Base-by-base conservation (phyloP, 257 asterid genomes). In the Craterostigma plantagineum region DNA sequence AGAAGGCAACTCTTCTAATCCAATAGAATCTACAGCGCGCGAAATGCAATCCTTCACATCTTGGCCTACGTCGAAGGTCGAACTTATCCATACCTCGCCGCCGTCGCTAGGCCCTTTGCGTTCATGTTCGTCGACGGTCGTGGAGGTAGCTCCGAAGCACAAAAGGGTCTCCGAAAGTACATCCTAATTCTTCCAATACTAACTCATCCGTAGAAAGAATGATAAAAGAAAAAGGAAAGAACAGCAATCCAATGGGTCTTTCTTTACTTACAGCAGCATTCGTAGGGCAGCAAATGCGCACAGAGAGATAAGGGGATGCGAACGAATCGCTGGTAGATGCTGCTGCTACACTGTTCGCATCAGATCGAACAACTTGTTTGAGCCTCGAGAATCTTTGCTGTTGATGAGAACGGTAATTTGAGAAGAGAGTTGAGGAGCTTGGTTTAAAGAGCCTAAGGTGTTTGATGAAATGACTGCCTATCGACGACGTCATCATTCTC, bases 131-230 rank as follows among this genome's bases (percentile, higher is more conserved):
- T 76, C 92, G 48, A 64, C 52, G 59, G 79, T 72, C 23, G 85
- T 63, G n/a, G 95, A 87, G 58, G 62, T 67, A 43, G 98, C 98
- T 66, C 93, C 93, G 33, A 82, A 82, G 58, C 93, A 74, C 63
- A 87, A 43, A 15, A 82, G 82, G 56, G 92, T 75, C 58, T 87
- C 95, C 17, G 95, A 74, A 27, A 87, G 67, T 69, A 49, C 54
- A 53, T 69, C 90, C 97, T 86, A 42, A 11, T 14, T 40, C 18
- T 34, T n/a, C 17, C 39, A 45, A 34, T 34, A 3, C 16, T 16
- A 38, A 34, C 18, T 38, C 51, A 10, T 34, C 14, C 55, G 14
- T 16, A 33, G n/a, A 27, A 3, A 30, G 16, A 48, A 9, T 11
- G 8, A 16, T 7, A 14, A 53, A 45, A 18, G 42, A 15, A 44